Base-by-base conservation (phyloP, 2,329 filamentous ascomycete species). In the Aspergillus niger region DNA sequence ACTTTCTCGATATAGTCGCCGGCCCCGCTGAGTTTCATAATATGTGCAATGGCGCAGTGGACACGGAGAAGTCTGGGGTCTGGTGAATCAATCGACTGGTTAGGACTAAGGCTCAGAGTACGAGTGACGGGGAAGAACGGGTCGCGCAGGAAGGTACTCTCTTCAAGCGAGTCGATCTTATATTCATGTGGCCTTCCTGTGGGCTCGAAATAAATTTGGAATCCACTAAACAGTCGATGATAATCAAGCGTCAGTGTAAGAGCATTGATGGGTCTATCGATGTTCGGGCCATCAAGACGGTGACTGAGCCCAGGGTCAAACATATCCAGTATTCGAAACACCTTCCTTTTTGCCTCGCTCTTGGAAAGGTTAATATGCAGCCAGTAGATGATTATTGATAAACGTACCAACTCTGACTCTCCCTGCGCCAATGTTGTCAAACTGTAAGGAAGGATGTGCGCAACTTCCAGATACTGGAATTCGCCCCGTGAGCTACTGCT, bases 41-140 rank as follows among this genome's bases (percentile, higher is more conserved):
- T 70, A 60, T 55, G 65, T 48, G 69, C 63, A 61, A 73, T 71
- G 28, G 68, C 68, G 44, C 60, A 58, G 58, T 72, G 70, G 56
- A 72, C 52, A 32, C 52, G 58, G 15, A 69, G 67, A 61, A 72
- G 65, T 49, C 65, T 63, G 61, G 65, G 51, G 53, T 67, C 69
- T 62, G 70, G 70, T 54, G 69, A 70, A 64, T 74, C 69, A 64
- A 70, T 70, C 13, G 72, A 74, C 48, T 67, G 65, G 69, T 62
- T 61, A 17, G 62, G 51, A 50, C 60, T 75, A n/a, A 73, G 65
- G 36, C 54, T 64, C 32, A 67, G 62, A 10, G 58, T 65, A 17
- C 66, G 63, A 48, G 62, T 62, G 53, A 70, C 62, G 15, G 65
- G 69, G 47, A 70, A 60, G 30, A 64, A 58, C 28, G 50, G 57